Conservation (phyloP, 768 basidiomycete species). For the Suillus subaureus region DNA sequence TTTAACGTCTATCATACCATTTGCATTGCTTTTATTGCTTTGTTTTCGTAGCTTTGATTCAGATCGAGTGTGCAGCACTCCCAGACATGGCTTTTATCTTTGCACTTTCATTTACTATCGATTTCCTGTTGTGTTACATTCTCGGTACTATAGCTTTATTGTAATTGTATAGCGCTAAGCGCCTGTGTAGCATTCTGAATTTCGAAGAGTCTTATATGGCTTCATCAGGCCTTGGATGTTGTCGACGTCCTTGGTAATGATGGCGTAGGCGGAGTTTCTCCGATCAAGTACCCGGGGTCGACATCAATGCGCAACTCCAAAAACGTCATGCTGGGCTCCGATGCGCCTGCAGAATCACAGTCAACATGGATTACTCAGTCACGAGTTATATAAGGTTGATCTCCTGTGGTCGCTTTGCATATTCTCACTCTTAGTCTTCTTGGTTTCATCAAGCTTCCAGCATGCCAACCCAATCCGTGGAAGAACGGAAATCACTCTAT, state of each 20-base stretch:
- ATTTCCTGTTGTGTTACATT: slow-evolving; percentile 27
- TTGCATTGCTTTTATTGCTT: slow-evolving; percentile 23
- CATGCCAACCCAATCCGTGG: slow-evolving; percentile 11
- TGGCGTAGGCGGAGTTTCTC: background rate
- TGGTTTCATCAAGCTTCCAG: background rate
- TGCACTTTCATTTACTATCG: slow-evolving; percentile 14
- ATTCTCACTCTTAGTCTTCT: background rate
- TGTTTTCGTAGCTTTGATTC: slow-evolving; percentile 23
- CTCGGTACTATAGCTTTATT: slow-evolving; percentile 30
- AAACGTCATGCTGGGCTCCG: background rate
- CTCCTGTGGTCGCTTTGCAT: too few relatives aligned
- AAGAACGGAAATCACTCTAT: slow-evolving; percentile 15
- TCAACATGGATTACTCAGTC: background rate
- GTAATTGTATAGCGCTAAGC: slow-evolving; percentile 24
- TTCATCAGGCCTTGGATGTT: background rate
- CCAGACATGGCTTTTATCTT: slow-evolving; percentile 4
- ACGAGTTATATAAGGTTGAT: background rate
- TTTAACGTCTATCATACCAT: slow-evolving; percentile 36
- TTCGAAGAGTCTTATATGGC: background rate
- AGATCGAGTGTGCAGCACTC: slow-evolving; percentile 34
- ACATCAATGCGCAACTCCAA: background rate
- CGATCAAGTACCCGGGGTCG: background rate
- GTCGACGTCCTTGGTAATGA: background rate
- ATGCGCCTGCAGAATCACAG: background rate
- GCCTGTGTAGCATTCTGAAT: background rate